Evolutionary conservation across 768 basidiomycete species (phyloP).

Genomic region (Leccinum disarticulatum): DNA sequence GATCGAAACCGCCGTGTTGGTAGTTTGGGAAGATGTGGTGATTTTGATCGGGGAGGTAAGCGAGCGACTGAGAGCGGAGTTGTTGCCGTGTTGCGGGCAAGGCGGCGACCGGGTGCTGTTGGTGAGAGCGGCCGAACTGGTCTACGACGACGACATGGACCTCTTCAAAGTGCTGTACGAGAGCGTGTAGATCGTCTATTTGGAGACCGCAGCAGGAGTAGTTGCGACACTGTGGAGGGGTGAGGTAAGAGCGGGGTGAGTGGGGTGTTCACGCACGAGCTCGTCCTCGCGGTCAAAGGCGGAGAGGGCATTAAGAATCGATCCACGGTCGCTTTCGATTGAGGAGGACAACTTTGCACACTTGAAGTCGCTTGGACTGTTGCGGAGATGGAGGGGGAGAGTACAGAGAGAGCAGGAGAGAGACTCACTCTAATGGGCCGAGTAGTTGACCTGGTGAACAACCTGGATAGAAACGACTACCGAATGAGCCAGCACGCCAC

Average conservation of each 20-base stretch:
- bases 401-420: neutral
- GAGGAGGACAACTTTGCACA: conserved; percentile 50
- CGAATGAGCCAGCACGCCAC: conserved; percentile 67
- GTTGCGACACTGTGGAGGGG: conserved; percentile 62
- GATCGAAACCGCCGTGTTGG: conserved; percentile 52
- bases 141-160: conserved; percentile 78
- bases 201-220: conserved; percentile 88
- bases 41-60: conserved; percentile 28
- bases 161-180: conserved; percentile 91
- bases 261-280: conserved; percentile 46
- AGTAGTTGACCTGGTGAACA: conserved; percentile 62
- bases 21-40: conserved; percentile 32
- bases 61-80: conserved; percentile 33
- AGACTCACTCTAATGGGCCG: conserved; percentile 63
- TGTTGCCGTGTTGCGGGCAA: conserved; percentile 36
- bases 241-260: neutral
- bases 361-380: conserved; percentile 47
- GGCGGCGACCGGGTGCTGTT: conserved; percentile 23
- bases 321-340: conserved; percentile 57
- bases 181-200: conserved; percentile 73
- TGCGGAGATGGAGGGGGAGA: neutral
- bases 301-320: conserved; percentile 64
- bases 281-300: conserved; percentile 72
- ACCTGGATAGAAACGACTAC: conserved; percentile 60
- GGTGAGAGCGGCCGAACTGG: conserved; percentile 38